Evolutionary conservation across 345 rosid species (phyloP).

Genomic region (Euclidium syriacum): DNA sequence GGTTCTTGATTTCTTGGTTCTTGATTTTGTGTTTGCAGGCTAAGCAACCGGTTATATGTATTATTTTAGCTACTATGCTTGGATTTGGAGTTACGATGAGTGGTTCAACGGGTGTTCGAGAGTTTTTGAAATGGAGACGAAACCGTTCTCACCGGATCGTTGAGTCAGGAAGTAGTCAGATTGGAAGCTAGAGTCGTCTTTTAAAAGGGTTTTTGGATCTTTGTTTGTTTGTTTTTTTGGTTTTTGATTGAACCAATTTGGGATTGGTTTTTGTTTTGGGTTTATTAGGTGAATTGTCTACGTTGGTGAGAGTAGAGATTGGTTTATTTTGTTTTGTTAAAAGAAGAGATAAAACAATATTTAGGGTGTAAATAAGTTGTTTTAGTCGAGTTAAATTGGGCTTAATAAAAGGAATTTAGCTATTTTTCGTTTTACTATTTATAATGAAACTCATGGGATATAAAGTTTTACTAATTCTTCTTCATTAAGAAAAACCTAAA

Average conservation of each 20-base stretch:
- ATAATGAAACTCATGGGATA: too few species aligned
- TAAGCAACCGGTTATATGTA: conserved; percentile 59
- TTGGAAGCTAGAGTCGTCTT: conserved; percentile 12
- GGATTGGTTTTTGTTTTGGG: not conserved
- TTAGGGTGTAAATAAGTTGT: too few species aligned
- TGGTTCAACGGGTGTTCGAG: conserved; percentile 39
- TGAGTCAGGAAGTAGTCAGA: conserved; percentile 9
- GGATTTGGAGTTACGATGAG: conserved; percentile 76
- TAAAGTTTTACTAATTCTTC: too few species aligned
- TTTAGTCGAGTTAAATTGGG: too few species aligned
- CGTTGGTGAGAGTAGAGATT: not conserved
- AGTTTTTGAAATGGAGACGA: conserved; percentile 40
- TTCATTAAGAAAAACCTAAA: too few species aligned
- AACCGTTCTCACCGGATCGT: not conserved
- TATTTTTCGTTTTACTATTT: too few species aligned
- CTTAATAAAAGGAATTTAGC: too few species aligned
- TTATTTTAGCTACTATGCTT: conserved; percentile 66
- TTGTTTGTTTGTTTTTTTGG: not conserved
- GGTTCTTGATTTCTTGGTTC: not conserved
- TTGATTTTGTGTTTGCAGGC: conserved; percentile 12
- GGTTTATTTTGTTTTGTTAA: not conserved
- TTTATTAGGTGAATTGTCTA: not conserved
- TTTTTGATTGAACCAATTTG: not conserved
- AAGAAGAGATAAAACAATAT: not conserved
- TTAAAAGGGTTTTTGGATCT: not conserved